Conservation (phyloP, 306 rosid genomes). For the Oxytropis ochrocephala region DNA sequence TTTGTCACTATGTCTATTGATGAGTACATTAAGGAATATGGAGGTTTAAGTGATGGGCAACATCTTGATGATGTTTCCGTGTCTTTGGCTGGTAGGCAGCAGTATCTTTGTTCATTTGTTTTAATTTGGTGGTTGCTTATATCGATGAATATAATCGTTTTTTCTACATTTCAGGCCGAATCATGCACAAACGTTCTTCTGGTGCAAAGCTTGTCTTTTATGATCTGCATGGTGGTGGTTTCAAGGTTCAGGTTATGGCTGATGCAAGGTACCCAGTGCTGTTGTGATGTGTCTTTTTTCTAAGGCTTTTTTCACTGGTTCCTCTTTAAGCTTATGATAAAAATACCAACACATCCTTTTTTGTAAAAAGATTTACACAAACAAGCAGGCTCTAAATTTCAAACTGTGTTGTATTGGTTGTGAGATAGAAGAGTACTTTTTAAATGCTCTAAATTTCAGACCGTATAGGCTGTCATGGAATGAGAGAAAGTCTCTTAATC, state of each 20-base stretch:
- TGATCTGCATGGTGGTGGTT: constrained; percentile 57
- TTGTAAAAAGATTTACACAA: background rate
- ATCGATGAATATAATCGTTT: background rate
- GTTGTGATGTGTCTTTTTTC: background rate
- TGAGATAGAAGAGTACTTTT: background rate
- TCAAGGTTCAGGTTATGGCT: constrained; percentile 81
- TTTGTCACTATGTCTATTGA: constrained; percentile 44
- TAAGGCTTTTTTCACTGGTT: background rate
- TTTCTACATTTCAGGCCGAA: constrained; percentile 36
- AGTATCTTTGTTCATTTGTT: constrained; percentile 20
- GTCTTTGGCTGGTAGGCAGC: constrained; percentile 59
- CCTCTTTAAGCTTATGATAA: background rate
- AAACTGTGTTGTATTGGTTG: background rate
- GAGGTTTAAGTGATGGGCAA: constrained; percentile 52
- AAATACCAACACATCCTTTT: background rate
- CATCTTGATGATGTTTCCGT: constrained; percentile 60
- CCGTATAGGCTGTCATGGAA: background rate
- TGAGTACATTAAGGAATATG: constrained; percentile 44
- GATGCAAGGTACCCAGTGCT: constrained; percentile 58
- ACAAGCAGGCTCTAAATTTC: background rate
- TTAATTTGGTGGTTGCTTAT: background rate
- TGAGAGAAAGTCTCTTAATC: background rate
- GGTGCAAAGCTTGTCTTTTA: constrained; percentile 69
- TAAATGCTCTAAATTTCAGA: background rate
- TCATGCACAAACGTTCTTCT: constrained; percentile 64